Evolutionary conservation across 352 stramenopile species (phyloP), one percentile per base, ranked within the genome.

Genomic region (Elongisporangium undulatum): DNA sequence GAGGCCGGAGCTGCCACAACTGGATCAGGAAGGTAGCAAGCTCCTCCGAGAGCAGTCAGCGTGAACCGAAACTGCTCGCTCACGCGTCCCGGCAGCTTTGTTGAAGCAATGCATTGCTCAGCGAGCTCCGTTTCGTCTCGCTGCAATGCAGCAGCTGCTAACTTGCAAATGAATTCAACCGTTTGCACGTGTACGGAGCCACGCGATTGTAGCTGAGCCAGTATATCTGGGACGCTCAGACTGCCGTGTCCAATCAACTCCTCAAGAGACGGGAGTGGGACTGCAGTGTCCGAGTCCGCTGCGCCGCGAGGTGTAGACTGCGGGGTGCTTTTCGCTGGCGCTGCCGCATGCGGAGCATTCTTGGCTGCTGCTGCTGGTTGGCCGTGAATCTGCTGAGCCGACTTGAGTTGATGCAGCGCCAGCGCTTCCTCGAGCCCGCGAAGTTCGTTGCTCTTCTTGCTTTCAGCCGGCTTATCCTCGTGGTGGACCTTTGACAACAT

Each of bases 1-100:
- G 20, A 23, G 19, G 38, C 21, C 10, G 3, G 22, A 39, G 34
- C 13, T 12, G 55, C 51, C 19, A 34, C 51, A 6, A 58, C n/a
- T 15, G 34, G 13, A 17, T 77, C 71, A 23, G 61, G 67, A 19
- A 89, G 50, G 50, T 88, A 52, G 0, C 67, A 19, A 4, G 52
- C 64, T 2, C 72, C 70, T 17, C 77, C 79, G 34, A 75, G 29
- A 21, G 50, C 53, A 20, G 7, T 52, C 3, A 89, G 39, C 2
- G 57, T 64, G 7, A 20, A 41, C 52, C 77, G 77, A 55, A 87
- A 87, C 9, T 71, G 56, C 6, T 57, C 61, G 54, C 78, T 82
- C 12, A 74, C 61, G 4, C 49, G 59, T 3, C 78, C 77, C 7
- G 55, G 38, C 1, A 90, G 50, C 49, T 87, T 90, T n/a, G 82